Evolutionary conservation across 805 yeast species (phyloP).

Genomic region (Vanderwaltozyma polyspora): DNA sequence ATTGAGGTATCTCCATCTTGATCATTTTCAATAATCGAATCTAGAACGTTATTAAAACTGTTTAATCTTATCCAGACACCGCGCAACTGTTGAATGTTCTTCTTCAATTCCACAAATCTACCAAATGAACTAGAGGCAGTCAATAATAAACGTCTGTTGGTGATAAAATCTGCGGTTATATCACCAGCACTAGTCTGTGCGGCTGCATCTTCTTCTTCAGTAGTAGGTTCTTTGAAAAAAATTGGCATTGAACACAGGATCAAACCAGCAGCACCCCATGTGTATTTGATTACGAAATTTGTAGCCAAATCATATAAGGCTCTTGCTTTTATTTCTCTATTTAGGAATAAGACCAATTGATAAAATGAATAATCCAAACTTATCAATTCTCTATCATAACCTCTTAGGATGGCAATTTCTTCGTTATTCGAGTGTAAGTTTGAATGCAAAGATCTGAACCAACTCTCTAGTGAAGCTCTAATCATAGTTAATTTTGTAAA

Average conservation of each 20-base stretch:
- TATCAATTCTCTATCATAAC: constrained; percentile 70
- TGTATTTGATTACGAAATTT: constrained; percentile 78
- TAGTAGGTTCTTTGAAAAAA: constrained; percentile 38
- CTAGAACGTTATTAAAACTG: constrained; percentile 55
- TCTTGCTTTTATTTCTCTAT: constrained; percentile 63
- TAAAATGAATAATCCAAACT: constrained; percentile 71
- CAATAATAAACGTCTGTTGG: constrained; percentile 73
- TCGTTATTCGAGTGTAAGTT: constrained; percentile 69
- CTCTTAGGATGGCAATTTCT: constrained; percentile 77
- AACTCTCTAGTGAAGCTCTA: constrained; percentile 73
- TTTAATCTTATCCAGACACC: constrained; percentile 73
- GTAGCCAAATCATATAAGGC: constrained; percentile 78
- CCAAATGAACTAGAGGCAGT: constrained; percentile 85
- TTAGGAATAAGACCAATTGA: constrained; percentile 64
- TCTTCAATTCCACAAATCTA: constrained; percentile 72
- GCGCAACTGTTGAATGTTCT: constrained; percentile 67
- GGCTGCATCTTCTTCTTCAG: constrained; percentile 3
- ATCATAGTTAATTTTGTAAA: constrained; percentile 71
- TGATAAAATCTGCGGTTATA: constrained; percentile 74
- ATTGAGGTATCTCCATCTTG: neutral
- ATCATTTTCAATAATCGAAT: constrained; percentile 4
- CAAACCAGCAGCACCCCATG: constrained; percentile 94
- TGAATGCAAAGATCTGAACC: constrained; percentile 72
- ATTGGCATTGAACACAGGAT: constrained; percentile 82
- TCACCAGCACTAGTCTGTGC: constrained; percentile 13